Evolutionary conservation across 805 yeast species (phyloP).

Genomic region (Kazachstania taianensis): DNA sequence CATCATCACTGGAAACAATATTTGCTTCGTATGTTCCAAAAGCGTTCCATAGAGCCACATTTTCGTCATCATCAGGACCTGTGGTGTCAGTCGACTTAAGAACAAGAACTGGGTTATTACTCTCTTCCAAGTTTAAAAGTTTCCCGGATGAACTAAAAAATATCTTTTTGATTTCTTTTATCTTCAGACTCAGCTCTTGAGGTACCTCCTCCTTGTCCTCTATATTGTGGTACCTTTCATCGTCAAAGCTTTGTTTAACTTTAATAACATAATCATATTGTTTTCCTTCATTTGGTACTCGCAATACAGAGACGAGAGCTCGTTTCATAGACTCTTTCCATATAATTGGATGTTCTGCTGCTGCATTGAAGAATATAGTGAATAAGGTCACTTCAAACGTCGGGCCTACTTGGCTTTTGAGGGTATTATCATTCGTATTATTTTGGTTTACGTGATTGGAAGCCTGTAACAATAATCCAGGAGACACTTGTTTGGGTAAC

Average conservation of each 20-base stretch:
- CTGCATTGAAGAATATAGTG: constrained; percentile 52
- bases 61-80: background rate
- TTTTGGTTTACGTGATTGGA: constrained; percentile 34
- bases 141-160: constrained; percentile 66
- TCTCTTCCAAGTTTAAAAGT: constrained; percentile 50
- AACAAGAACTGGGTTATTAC: constrained; percentile 55
- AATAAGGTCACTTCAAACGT: constrained; percentile 46
- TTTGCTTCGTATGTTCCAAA: constrained; percentile 33
- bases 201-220: constrained; percentile 36
- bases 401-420: constrained; percentile 44
- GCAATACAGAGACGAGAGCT: constrained; percentile 36
- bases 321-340: constrained; percentile 71
- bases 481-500: constrained; percentile 45
- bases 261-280: constrained; percentile 36
- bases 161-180: constrained; percentile 38
- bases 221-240: constrained; percentile 61
- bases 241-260: constrained; percentile 52
- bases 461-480: constrained; percentile 58
- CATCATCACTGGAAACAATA: constrained; percentile 17
- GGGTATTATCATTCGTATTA: constrained; percentile 3
- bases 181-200: constrained; percentile 26
- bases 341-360: constrained; percentile 34
- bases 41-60: constrained; percentile 37
- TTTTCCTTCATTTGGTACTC: constrained; percentile 13
- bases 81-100: constrained; percentile 32